Percentiles rank a stretch among this genome's conserved stretches.
Conservation (phyloP, 306 rosid species). For the Casuarina glauca region DNA sequence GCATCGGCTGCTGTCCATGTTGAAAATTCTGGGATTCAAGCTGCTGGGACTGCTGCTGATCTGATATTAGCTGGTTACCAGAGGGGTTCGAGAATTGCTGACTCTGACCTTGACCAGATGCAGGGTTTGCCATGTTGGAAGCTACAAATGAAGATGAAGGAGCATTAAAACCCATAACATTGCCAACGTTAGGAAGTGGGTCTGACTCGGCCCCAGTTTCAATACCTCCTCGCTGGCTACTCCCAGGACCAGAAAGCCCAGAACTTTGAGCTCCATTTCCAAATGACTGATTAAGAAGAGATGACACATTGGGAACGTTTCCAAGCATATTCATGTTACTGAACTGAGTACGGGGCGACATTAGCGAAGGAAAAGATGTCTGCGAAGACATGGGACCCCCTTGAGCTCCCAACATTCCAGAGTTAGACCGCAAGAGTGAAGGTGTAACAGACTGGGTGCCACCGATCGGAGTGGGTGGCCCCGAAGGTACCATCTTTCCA, state of each 20-base stretch:
- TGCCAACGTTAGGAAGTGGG: conserved; percentile 70
- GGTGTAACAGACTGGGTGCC: conserved; percentile 83
- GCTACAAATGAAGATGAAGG: conserved; percentile 63
- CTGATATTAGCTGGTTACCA: conserved; percentile 64
- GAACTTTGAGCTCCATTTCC: conserved; percentile 70
- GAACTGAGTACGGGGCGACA: conserved; percentile 71
- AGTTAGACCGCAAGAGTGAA: conserved; percentile 78
- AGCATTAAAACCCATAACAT: conserved; percentile 63
- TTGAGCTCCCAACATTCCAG: conserved; percentile 87
- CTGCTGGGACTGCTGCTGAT: conserved; percentile 84
- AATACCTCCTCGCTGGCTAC: conserved; percentile 67
- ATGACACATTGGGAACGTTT: conserved; percentile 71
- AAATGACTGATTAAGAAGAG: conserved; percentile 77
- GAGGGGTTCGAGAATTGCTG: conserved; percentile 76
- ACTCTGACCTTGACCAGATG: conserved; percentile 80
- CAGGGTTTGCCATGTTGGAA: conserved; percentile 62
- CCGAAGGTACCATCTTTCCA: conserved; percentile 81
- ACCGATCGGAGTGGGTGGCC: conserved; percentile 86
- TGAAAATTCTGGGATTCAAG: conserved; percentile 77
- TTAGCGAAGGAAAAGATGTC: conserved; percentile 65
- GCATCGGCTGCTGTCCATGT: conserved; percentile 82
- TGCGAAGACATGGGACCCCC: conserved; percentile 77
- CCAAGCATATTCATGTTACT: conserved; percentile 79
- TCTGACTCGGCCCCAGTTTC: conserved; percentile 75
- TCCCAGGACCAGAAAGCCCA: conserved; percentile 71